These are phyloP conservation scores for Cubamyces lactineus DNA, from an alignment of 768 basidiomycete genomes.

Conservation along the genomic window DNA sequence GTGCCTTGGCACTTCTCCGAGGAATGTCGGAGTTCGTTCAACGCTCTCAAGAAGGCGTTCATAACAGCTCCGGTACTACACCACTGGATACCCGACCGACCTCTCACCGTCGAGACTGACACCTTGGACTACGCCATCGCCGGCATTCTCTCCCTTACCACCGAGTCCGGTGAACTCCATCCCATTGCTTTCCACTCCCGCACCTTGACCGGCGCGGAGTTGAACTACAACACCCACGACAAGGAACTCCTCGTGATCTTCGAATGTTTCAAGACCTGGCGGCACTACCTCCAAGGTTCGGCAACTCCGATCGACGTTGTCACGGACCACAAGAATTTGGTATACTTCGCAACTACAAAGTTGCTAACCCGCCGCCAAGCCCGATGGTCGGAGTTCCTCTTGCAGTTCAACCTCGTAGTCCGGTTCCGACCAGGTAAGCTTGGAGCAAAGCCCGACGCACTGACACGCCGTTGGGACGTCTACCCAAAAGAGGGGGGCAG, in stretches of 20 bases:
- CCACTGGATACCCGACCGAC: no score
- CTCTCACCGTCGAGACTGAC: no score
- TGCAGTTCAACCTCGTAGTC: conserved; percentile 28
- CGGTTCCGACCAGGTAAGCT: conserved; percentile 11
- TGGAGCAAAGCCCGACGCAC: conserved; percentile 22
- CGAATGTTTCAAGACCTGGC: conserved; percentile 33
- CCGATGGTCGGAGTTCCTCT: conserved; percentile 37
- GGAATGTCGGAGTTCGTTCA: no score
- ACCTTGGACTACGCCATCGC: no score
- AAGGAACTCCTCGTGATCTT: conserved; percentile 55
- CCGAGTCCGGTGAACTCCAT: conserved; percentile 28
- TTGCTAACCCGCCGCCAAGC: conserved; percentile 41
- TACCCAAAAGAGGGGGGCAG: conserved; percentile 31
- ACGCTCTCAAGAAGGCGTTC: no score
- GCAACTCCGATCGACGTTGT: conserved; percentile 27
- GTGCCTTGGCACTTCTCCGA: no score
- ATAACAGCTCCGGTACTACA: no score
- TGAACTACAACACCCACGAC: conserved; percentile 57
- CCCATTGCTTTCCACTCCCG: conserved; percentile 39
- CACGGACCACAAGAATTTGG: conserved; percentile 43
- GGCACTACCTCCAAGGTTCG: conserved; percentile 30
- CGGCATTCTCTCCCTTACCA: conserved; percentile 24
- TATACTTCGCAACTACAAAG: conserved; percentile 40
- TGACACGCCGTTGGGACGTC: conserved; percentile 29
- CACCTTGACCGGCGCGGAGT: conserved; percentile 36